Evolutionary conservation across 106 monocot genomes (phyloP).

Genomic region (Dioscorea alata): DNA sequence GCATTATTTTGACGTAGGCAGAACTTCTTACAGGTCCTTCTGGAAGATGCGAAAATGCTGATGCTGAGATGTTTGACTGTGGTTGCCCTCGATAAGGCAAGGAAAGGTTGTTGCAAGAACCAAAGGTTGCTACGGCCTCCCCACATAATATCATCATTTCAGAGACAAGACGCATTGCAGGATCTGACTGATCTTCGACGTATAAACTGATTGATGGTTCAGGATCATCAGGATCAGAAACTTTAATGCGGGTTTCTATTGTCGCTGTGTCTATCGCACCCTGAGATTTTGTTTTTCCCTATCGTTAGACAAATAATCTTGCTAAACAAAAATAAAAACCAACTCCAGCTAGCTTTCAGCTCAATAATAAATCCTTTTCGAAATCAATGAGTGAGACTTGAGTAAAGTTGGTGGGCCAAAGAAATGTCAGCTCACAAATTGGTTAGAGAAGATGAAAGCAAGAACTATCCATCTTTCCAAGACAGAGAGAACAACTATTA

Average conservation of each 20-base stretch:
- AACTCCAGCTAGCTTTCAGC: too few species aligned
- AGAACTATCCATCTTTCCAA: too few species aligned
- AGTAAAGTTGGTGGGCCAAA: too few species aligned
- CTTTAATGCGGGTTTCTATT: constrained; percentile 80
- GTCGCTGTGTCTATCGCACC: constrained; percentile 80
- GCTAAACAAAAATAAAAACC: too few species aligned
- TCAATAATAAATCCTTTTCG: too few species aligned
- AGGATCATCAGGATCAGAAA: constrained; percentile 73
- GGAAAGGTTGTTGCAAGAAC: constrained; percentile 72
- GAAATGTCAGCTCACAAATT: too few species aligned
- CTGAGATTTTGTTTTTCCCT: constrained; percentile 32
- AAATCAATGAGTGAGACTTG: too few species aligned
- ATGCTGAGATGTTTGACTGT: constrained; percentile 64
- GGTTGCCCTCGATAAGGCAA: constrained; percentile 97
- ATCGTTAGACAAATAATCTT: too few species aligned
- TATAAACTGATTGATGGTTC: constrained; percentile 77
- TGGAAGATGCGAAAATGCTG: constrained; percentile 82
- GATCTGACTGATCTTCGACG: constrained; percentile 67
- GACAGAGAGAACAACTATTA: too few species aligned
- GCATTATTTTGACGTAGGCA: constrained; percentile 82
- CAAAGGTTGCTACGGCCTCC: constrained; percentile 87
- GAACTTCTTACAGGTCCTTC: constrained; percentile 86
- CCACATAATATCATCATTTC: constrained; percentile 99
- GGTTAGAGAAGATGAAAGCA: too few species aligned
- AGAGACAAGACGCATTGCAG: constrained; percentile 84